Percentiles rank a stretch among this genome's conserved stretches.
These are phyloP conservation scores for Mycena leptocephala DNA, from an alignment of 768 basidiomycete genomes.

Conservation along the genomic window DNA sequence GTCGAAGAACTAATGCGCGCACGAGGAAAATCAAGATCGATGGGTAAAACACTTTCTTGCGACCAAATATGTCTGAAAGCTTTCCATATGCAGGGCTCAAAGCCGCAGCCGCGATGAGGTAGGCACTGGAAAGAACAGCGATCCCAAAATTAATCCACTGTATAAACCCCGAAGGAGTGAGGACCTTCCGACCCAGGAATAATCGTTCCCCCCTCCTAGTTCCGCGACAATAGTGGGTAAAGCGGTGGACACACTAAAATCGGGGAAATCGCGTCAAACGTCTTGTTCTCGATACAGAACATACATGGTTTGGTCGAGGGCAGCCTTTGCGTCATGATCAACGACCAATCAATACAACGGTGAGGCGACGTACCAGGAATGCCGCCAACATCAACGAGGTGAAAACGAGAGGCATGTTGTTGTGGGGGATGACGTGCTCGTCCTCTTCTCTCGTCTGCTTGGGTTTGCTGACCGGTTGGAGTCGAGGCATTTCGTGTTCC, in stretches of 20 bases:
- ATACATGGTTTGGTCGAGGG: slow-evolving; percentile 69
- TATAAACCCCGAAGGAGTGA: not conserved
- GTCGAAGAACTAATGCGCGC: slow-evolving; percentile 32
- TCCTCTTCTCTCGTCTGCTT: slow-evolving; percentile 26
- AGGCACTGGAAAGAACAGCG: slow-evolving; percentile 69
- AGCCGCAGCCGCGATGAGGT: slow-evolving; percentile 78
- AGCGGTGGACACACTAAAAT: slow-evolving; percentile 75
- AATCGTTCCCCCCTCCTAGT: slow-evolving; percentile 75
- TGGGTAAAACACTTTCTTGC: slow-evolving; percentile 86
- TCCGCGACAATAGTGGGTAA: slow-evolving; percentile 79
- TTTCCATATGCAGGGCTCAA: slow-evolving; percentile 86
- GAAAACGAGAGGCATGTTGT: slow-evolving; percentile 29
- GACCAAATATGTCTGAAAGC: slow-evolving; percentile 69
- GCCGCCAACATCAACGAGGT: slow-evolving; percentile 26
- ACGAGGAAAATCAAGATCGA: slow-evolving; percentile 82
- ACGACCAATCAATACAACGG: not conserved
- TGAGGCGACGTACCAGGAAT: slow-evolving; percentile 11
- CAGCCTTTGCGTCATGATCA: not conserved
- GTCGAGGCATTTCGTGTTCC: too few relatives aligned
- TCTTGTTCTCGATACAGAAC: not conserved
- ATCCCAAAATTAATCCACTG: not conserved
- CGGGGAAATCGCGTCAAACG: not conserved
- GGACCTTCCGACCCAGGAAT: slow-evolving; percentile 83
- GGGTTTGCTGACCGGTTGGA: too few relatives aligned
- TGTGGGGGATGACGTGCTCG: slow-evolving; percentile 30